phyloP scores from a whole-genome alignment of 179 eudicot genomes.

The Actinidia chinensis region DNA sequence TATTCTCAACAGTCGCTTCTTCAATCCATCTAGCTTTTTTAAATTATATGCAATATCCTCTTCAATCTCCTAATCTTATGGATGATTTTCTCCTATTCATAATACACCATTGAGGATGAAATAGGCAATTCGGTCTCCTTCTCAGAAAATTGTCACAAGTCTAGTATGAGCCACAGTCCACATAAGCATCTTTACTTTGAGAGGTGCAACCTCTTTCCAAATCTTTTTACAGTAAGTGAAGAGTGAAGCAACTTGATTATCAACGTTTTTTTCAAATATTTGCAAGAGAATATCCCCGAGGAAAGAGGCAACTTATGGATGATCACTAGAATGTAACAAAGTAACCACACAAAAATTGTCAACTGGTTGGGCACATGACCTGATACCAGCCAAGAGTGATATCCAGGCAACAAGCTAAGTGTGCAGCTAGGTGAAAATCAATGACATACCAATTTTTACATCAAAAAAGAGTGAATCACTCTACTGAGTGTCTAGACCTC shows the following conservation, averaged over 20 bases:
- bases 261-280: no score
- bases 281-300: no score
- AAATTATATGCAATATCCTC: not conserved
- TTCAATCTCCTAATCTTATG: conserved; percentile 3
- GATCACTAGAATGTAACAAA: not conserved
- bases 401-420: not conserved
- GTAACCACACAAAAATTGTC: not conserved
- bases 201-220: no score
- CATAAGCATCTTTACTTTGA: no score
- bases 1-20: not conserved
- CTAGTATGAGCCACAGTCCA: no score
- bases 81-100: no score
- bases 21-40: not conserved
- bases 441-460: not conserved
- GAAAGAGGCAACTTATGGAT: no score
- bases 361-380: not conserved
- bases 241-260: no score
- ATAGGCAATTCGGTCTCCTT: no score
- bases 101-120: no score
- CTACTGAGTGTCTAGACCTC: not conserved
- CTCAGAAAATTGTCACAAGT: no score
- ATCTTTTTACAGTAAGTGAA: no score
- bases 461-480: not conserved
- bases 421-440: not conserved
- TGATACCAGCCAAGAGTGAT: conserved; percentile 5